Evolutionary conservation across 192 early-diverging fungal genomes (phyloP), one percentile per base, ranked within the genome.

Genomic region (Umbelopsis ramanniana): DNA sequence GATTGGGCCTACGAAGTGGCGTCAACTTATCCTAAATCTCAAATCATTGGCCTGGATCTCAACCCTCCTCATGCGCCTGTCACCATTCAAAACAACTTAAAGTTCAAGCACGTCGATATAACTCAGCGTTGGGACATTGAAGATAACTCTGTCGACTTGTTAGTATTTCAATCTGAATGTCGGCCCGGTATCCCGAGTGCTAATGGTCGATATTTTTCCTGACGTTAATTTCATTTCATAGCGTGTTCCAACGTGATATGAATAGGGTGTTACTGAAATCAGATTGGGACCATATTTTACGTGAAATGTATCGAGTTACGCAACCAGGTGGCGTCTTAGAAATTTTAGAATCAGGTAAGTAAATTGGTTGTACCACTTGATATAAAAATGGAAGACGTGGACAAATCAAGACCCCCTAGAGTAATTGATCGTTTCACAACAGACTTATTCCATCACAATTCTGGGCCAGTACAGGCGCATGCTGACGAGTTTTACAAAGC

Each of bases 1-100:
- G 76, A 76, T 23, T 80, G 79, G 79, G 79, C 79, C 6, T 55
- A 70, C 11, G 79, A 80, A 63, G 73, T 80, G 48, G 79, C 79
- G 24, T 70, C 60, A 15, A 43, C 73, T 46, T 72, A 60, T 50
- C 69, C 72, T 8, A 55, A 67, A 26, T 52, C 66, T 9, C 43
- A 71, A 66, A 72, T 80, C 14, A 60, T 74, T 17, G 79, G 75
- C 7, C 19, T 80, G 0, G 79, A 80, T 50, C 22, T 76, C 35
- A 43, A 43, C 9, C 68, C 71, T 7, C 79, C 79, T 21, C 29
- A 26, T 23, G 72, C 54, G 37, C 79, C 76, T 23, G 71, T 67
- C 40, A 71, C 72, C 52, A 68, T 54, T 24, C 72, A 63, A 11
- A 67, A 71, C 1, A 80, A 80, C 26, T 66, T 80, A 8, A 24